These are phyloP conservation scores for Balamuthia mandrillaris DNA, from an alignment of 208 protist genomes.

Conservation along the genomic window DNA sequence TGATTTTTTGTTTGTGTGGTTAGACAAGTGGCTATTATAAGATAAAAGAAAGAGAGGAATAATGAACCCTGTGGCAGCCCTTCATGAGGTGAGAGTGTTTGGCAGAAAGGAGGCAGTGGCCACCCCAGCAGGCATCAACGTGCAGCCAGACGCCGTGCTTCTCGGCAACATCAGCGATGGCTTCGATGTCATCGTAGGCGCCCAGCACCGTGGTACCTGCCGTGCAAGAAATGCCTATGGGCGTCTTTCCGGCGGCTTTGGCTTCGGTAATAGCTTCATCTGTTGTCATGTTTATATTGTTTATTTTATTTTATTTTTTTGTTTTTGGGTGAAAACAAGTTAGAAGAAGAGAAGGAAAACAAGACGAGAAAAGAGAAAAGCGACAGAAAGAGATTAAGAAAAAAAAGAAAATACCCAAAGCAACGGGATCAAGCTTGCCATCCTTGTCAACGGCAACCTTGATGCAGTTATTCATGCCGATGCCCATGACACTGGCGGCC, in stretches of 20 bases:
- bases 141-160: conserved; percentile 57
- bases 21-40: no score
- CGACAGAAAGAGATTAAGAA: no score
- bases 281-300: not conserved
- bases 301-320: not conserved
- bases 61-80: conserved; percentile 55
- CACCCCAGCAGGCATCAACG: conserved; percentile 65
- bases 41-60: conserved; percentile 14
- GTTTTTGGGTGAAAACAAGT: no score
- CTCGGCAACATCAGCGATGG: conserved; percentile 51
- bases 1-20: no score
- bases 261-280: not conserved
- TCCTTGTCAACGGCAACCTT: conserved; percentile 41
- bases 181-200: conserved; percentile 51
- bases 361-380: not conserved
- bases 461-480: conserved; percentile 57
- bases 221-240: conserved; percentile 67
- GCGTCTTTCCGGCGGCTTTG: conserved; percentile 40
- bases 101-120: conserved; percentile 48
- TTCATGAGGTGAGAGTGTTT: conserved; percentile 35
- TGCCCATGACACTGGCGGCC: conserved; percentile 48
- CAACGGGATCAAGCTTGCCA: conserved; percentile 56
- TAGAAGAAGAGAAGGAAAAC: not conserved
- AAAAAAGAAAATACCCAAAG: conserved; percentile 34
- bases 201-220: conserved; percentile 66